Evolutionary conservation across 1,139 yeast species (phyloP).

Genomic region (Schwanniomyces etchellsii): DNA sequence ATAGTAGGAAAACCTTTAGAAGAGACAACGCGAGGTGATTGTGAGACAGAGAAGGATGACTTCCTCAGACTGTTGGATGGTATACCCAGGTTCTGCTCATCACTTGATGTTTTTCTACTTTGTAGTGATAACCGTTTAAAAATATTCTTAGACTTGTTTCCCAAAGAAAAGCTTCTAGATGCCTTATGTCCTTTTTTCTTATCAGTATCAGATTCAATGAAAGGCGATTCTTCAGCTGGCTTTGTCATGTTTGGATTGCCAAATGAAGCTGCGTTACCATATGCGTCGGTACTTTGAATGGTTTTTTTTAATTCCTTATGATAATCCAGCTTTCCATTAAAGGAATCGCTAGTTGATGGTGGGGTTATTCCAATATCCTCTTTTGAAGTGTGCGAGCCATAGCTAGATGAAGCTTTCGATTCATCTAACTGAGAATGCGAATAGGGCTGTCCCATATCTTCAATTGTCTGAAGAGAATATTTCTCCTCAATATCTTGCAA

Average conservation of each 20-base stretch:
- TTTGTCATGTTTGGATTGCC: no score
- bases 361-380: neutral
- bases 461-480: no score
- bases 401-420: neutral
- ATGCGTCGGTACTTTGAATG: neutral
- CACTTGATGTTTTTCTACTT: conserved; percentile 13
- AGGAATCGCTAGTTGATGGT: neutral
- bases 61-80: neutral
- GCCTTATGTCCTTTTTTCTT: conserved; percentile 12
- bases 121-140: conserved; percentile 32
- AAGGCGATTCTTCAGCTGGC: neutral
- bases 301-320: neutral
- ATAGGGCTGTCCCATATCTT: neutral
- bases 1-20: neutral
- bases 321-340: neutral
- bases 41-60: neutral
- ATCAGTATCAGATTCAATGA: neutral
- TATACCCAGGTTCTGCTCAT: no score
- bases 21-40: neutral
- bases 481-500: neutral
- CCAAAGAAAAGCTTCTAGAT: conserved; percentile 21
- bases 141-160: conserved; percentile 24
- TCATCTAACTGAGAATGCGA: neutral
- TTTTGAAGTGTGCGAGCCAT: conserved; percentile 1
- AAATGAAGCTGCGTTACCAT: no score